Evolutionary conservation across 192 early-diverging fungal species (phyloP), one percentile per base, ranked within the genome.

Genomic region (Lobosporangium transversale): DNA sequence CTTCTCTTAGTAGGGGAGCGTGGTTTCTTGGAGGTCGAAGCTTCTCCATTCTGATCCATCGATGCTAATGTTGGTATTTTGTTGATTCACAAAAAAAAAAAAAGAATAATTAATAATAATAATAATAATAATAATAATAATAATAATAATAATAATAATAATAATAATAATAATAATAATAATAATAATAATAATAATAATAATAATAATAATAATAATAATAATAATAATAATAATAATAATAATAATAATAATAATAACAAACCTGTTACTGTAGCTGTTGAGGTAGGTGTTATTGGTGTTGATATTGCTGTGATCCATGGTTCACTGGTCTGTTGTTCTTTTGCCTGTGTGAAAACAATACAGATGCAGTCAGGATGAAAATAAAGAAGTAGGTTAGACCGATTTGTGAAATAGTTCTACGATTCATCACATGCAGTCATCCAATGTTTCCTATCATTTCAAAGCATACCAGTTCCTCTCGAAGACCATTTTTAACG

Each of bases 371-470:
- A 17, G n/a, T 47, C 23, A 47, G 45, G 45, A 47, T 47, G n/a
- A 14, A 47, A 14, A 47, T 47, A 47, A 47, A 47, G 45, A 47
- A 47, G 45, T 47, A 20, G 45, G 45, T 17, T 47, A 47, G 45
- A 47, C 7, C n/a, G 45, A 47, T 47, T 47, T 47, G 45, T 47
- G 45, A 47, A 47, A 47, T 47, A 47, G 23, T 47, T 47, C 45
- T 47, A 47, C 45, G 23, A 47, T 47, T 47, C n/a, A 47, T 47
- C 45, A 47, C 45, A 47, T 47, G 7, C 45, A 14, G 45, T n/a
- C 45, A 47, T 47, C n/a, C 45, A 47, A 47, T 47, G 45, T 47
- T 47, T 47, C 45, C n/a, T 47, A 47, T 47, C 45, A 47, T 47
- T 47, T 47, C 45, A 47, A 47, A n/a, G 45, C 45, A 47, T 47